Base-by-base conservation (phyloP, 257 asterid genomes). In the Coffea canephora region DNA sequence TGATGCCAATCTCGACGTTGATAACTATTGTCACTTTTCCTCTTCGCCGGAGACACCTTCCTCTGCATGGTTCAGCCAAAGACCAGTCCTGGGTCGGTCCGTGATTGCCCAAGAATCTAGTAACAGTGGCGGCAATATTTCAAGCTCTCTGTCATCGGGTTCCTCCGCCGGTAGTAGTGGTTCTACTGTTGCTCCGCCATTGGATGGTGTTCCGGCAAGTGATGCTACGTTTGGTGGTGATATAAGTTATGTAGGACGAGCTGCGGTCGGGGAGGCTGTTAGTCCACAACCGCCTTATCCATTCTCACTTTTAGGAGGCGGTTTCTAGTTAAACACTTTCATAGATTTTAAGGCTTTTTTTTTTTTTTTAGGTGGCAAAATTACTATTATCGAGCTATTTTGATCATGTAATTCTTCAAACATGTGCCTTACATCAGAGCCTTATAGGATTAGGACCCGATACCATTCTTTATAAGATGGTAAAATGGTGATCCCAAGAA, bases 221-320 rank as follows among this genome's bases (percentile, higher is more conserved):
- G 82, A 75, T 4, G 14, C 27, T 10, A 45, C 14, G 23, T 52
- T 49, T 2, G 14, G 48, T 3, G 50, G 67, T 5, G 57, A 61
- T 10, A 15, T 36, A 27, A 12, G 62, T 61, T 45, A 62, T 13
- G 15, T 45, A 16, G 82, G 79, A 31, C 69, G 79, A 66, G 13
- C 71, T 50, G 85, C 66, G 71, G 57, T 50, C 3, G 76, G 31
- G 71, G 82, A 50, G 45, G 74, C 31, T 62, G 71, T 1, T 23
- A 43, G 79, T 72, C 52, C 75, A 15, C 76, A 79, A 48, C 95
- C 88, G 57, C 92, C 91, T 14, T 89, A 87, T 85, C 97, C 95
- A 3, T 90, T 92, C 81, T 90, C 95, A n/a, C 85, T 90, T 83
- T 81, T 87, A 71, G 97, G 89, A 16, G 89, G 91, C 80, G 93